Percentiles rank a stretch among this genome's conserved stretches.
phyloP scores from a whole-genome alignment of 1,284 basidiomycete genomes.

The Farysia itapuensis region DNA sequence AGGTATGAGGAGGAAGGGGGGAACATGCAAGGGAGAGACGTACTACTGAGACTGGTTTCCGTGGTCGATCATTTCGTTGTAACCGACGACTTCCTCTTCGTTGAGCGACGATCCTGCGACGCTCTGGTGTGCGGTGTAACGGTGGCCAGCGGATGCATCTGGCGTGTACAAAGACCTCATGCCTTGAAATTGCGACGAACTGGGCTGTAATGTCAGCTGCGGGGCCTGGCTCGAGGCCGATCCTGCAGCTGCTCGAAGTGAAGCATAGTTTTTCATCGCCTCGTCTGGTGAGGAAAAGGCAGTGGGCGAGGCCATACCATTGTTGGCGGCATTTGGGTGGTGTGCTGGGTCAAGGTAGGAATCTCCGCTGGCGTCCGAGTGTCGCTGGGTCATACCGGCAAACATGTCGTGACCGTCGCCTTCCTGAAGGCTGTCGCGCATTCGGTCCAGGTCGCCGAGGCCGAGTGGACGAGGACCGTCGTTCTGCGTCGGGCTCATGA shows the following conservation, averaged over 20 bases:
- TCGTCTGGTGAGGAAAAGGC: slow-evolving; percentile 50
- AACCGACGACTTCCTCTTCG: slow-evolving; percentile 56
- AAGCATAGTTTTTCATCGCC: slow-evolving; percentile 52
- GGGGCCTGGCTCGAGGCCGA: slow-evolving; percentile 5
- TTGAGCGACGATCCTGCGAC: slow-evolving; percentile 47
- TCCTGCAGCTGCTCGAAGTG: slow-evolving; percentile 26
- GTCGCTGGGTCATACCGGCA: slow-evolving; percentile 6
- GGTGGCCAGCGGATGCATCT: slow-evolving; percentile 21
- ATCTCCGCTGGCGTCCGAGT: slow-evolving; percentile 11
- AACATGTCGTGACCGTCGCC: slow-evolving; percentile 44
- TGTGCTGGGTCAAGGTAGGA: slow-evolving; percentile 40
- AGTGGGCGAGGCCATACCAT: slow-evolving; percentile 47
- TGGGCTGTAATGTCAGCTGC: no score
- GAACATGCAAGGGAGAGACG: no score
- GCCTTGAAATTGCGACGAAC: no score
- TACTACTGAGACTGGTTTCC: slow-evolving; percentile 35
- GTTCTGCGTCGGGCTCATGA: slow-evolving; percentile 52
- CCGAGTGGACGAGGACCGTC: slow-evolving; percentile 35
- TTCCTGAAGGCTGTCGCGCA: slow-evolving; percentile 37
- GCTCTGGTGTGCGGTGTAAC: slow-evolving; percentile 24
- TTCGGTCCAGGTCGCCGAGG: slow-evolving; percentile 31
- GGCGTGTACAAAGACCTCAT: slow-evolving; percentile 51
- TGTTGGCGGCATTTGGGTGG: slow-evolving; percentile 16
- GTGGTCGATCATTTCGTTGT: slow-evolving; percentile 54
- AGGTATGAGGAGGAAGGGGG: no score